Conservation (phyloP, 2,329 filamentous ascomycete species). For the Elsinoe batatas region DNA sequence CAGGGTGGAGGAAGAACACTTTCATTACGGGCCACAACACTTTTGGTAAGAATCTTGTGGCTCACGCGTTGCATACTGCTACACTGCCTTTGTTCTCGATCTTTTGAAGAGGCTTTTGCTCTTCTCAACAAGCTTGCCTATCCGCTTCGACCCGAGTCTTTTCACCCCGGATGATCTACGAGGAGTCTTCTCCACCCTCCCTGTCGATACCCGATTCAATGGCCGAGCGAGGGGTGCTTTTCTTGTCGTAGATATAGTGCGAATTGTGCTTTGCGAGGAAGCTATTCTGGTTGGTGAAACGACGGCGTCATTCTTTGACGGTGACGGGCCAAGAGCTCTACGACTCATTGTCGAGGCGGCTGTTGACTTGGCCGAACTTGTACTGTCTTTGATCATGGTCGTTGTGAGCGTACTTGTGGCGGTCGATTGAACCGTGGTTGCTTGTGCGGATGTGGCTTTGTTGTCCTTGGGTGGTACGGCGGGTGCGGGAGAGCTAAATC, state of each 20-base stretch:
- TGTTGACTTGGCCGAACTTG: neutral
- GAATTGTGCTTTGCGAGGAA: neutral
- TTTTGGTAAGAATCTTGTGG: too few relatives aligned
- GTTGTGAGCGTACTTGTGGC: neutral
- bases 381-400: neutral
- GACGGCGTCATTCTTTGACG: neutral
- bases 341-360: neutral
- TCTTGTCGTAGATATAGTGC: neutral
- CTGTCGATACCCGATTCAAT: neutral
- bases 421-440: neutral
- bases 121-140: constrained; percentile 1
- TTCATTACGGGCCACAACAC: too few relatives aligned
- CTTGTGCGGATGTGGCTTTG: neutral
- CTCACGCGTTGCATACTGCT: neutral
- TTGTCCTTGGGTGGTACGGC: neutral
- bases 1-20: too few relatives aligned
- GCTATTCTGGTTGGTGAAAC: neutral
- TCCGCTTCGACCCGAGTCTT: neutral
- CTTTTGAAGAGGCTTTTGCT: constrained; percentile 1
- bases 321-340: neutral
- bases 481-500: neutral
- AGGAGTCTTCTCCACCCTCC: neutral
- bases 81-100: neutral
- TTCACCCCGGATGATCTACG: neutral
- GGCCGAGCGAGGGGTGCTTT: neutral